Evolutionary conservation across 2,329 filamentous ascomycete species (phyloP).

Genomic region (Periglandula ipomoeae): DNA sequence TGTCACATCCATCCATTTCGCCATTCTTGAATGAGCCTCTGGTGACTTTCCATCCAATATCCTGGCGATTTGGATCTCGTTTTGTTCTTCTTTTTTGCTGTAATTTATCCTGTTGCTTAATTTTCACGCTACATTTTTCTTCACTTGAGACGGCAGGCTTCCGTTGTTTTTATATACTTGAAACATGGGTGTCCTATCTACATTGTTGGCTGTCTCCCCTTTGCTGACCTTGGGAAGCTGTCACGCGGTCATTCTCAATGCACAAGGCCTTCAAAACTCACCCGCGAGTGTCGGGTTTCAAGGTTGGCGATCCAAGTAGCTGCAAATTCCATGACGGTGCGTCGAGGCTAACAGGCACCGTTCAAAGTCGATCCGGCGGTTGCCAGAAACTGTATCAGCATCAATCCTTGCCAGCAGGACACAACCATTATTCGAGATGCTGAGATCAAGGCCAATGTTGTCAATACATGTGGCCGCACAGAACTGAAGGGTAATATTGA

Average conservation of each 20-base stretch:
- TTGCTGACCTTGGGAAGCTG: conserved; percentile 8
- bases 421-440: conserved; percentile 53
- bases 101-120: not conserved
- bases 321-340: not conserved
- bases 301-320: conserved; percentile 20
- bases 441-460: conserved; percentile 40
- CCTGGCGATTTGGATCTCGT: not conserved
- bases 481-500: conserved; percentile 53
- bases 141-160: not conserved
- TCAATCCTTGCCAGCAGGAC: conserved; percentile 58
- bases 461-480: conserved; percentile 55
- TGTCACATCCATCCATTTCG: not conserved
- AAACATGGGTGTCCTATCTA: not conserved
- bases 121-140: not conserved
- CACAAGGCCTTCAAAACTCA: conserved; percentile 35
- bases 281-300: conserved; percentile 40
- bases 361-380: conserved; percentile 39
- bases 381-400: conserved; percentile 53
- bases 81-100: not conserved
- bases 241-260: conserved; percentile 38
- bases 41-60: not conserved
- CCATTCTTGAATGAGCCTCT: not conserved
- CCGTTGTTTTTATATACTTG: not conserved
- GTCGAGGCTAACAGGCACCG: not conserved
- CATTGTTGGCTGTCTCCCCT: not conserved